Evolutionary conservation across 176 grass and related monocot genomes (phyloP).

Genomic region (Themeda triandra): DNA sequence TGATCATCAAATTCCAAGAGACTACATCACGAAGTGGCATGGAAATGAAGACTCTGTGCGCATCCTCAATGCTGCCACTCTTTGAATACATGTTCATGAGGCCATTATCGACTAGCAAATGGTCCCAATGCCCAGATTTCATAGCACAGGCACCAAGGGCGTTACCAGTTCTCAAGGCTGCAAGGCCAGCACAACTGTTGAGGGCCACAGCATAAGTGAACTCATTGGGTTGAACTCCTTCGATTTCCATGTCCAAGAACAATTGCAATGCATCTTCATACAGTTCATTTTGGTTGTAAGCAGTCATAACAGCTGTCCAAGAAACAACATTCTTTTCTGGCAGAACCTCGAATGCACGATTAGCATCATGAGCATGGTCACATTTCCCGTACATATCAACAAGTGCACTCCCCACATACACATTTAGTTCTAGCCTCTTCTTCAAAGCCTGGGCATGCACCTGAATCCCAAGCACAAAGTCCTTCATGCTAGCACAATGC

Average conservation of each 20-base stretch:
- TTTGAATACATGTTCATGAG: constrained; percentile 89
- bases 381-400: constrained; percentile 91
- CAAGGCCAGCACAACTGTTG: constrained; percentile 67
- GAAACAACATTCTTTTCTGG: constrained; percentile 72
- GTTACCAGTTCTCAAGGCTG: constrained; percentile 63
- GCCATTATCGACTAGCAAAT: constrained; percentile 51
- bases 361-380: constrained; percentile 36
- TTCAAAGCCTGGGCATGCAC: constrained; percentile 60
- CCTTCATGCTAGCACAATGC: constrained; percentile 57
- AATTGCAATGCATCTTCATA: constrained; percentile 75
- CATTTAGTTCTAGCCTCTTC: constrained; percentile 48
- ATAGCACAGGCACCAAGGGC: constrained; percentile 50
- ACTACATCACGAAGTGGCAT: constrained; percentile 51
- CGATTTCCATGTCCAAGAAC: constrained; percentile 59
- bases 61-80: constrained; percentile 64
- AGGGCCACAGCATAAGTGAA: constrained; percentile 66
- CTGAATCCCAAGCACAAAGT: constrained; percentile 50
- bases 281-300: constrained; percentile 54
- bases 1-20: constrained; percentile 81
- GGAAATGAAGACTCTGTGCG: constrained; percentile 44
- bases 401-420: constrained; percentile 53
- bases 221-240: constrained; percentile 54
- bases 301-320: constrained; percentile 76
- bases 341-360: constrained; percentile 42
- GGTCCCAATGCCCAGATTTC: constrained; percentile 47